Percentiles rank a stretch among this genome's conserved stretches.
Conservation (phyloP, 257 asterid species). For the Primulina tabacum region DNA sequence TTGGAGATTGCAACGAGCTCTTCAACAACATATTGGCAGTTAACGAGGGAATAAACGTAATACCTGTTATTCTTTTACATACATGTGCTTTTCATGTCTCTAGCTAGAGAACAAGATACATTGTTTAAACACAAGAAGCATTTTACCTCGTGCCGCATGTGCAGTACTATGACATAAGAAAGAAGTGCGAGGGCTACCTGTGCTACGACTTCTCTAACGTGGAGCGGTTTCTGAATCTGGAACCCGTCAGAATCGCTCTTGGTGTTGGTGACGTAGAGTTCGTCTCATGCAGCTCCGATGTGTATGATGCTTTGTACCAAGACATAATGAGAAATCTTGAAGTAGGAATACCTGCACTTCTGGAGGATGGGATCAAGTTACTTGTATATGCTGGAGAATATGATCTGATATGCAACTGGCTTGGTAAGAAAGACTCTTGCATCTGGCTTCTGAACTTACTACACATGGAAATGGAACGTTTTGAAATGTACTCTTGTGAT, state of each 20-base stretch:
- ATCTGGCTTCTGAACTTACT: too few species aligned
- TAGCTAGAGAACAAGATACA: not conserved
- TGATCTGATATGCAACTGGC: slow-evolving; percentile 79
- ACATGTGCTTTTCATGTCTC: not conserved
- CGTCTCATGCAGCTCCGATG: slow-evolving; percentile 50
- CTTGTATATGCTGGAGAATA: slow-evolving; percentile 69
- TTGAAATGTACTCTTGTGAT: not conserved
- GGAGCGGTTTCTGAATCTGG: slow-evolving; percentile 43
- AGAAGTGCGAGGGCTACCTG: slow-evolving; percentile 35
- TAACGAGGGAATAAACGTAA: slow-evolving; percentile 46
- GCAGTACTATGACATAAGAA: slow-evolving; percentile 56
- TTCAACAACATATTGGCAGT: slow-evolving; percentile 39
- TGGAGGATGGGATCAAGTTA: slow-evolving; percentile 58
- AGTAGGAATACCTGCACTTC: slow-evolving; percentile 44
- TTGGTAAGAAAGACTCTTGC: slow-evolving; percentile 34
- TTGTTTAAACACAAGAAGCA: not conserved
- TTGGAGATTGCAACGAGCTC: slow-evolving; percentile 39
- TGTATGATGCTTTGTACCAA: slow-evolving; percentile 38
- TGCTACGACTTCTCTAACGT: slow-evolving; percentile 54
- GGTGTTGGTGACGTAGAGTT: slow-evolving; percentile 43
- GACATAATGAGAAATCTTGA: slow-evolving; percentile 58
- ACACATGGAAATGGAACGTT: too few species aligned
- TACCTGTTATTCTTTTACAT: slow-evolving; percentile 1
- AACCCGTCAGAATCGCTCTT: slow-evolving; percentile 39
- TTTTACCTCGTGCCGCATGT: not conserved